These are phyloP conservation scores for Candida sp. DNA, from an alignment of 1,139 yeast species.

Conservation along the genomic window DNA sequence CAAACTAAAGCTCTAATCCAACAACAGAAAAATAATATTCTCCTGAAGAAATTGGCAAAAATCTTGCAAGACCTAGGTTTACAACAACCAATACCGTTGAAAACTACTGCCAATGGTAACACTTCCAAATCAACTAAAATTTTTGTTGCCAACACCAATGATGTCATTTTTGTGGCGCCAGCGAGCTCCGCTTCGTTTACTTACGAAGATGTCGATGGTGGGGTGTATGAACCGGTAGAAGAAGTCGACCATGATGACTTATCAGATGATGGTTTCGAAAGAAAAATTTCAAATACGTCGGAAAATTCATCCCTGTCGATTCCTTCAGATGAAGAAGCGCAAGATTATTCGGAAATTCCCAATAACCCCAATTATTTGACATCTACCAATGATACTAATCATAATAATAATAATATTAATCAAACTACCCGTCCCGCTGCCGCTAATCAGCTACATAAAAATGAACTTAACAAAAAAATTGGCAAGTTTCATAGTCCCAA, in stretches of 20 bases:
- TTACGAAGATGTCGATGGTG: conserved; percentile 43
- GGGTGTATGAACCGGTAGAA: conserved; percentile 2
- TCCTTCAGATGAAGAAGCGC: background rate
- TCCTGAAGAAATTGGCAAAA: conserved; percentile 31
- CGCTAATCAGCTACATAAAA: background rate
- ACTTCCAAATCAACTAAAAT: conserved; percentile 26
- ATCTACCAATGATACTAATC: background rate
- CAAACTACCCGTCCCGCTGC: background rate
- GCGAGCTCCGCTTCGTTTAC: conserved; percentile 42
- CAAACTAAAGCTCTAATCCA: conserved; percentile 39
- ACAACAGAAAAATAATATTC: conserved; percentile 35
- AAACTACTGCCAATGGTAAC: conserved; percentile 17
- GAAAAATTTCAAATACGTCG: background rate
- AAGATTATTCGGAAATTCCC: background rate
- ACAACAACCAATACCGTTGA: conserved; percentile 38
- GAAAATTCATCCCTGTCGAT: background rate
- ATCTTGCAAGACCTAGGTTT: conserved; percentile 38
- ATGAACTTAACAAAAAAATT: conserved; percentile 12
- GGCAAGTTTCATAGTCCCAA: conserved; percentile 32
- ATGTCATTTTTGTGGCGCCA: conserved; percentile 41
- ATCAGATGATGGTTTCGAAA: background rate
- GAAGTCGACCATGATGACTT: background rate
- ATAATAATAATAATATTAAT: background rate
- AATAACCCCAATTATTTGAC: background rate
- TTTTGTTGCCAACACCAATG: conserved; percentile 39